phyloP scores from a whole-genome alignment of 306 rosid genomes.

The Spatholobus suberectus region DNA sequence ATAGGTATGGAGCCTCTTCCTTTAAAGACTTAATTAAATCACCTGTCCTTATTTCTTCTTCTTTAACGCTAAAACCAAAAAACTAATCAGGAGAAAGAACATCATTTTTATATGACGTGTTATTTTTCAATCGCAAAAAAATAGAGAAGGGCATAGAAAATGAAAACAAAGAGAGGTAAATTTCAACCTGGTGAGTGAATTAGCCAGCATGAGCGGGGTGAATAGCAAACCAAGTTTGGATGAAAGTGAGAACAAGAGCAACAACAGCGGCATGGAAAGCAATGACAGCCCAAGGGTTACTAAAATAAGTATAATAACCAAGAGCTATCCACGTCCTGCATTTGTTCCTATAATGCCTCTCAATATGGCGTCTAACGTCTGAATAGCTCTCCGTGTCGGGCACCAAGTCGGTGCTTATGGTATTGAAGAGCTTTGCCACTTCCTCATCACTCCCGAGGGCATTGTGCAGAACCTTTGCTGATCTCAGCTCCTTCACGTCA shows the following conservation, averaged over 20 bases:
- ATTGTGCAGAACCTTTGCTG: constrained; percentile 27
- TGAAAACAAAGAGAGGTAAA: no score
- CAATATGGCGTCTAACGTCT: rapidly evolving
- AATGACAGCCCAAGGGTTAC: constrained; percentile 38
- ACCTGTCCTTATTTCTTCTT: no score
- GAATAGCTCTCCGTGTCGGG: background rate
- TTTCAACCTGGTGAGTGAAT: background rate
- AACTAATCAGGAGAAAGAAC: no score
- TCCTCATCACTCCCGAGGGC: constrained; percentile 48
- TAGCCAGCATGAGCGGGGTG: background rate
- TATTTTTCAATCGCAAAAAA: no score
- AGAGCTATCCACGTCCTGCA: constrained; percentile 40
- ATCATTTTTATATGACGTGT: no score
- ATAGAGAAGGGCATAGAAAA: no score
- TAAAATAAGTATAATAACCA: constrained; percentile 31
- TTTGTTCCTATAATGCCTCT: background rate
- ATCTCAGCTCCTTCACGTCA: constrained; percentile 20
- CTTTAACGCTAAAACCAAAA: no score
- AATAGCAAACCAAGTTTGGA: constrained; percentile 19
- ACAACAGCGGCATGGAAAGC: constrained; percentile 19
- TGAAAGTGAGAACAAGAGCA: constrained; percentile 8
- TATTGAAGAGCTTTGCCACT: constrained; percentile 38
- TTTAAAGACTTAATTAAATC: no score
- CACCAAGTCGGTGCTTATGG: constrained; percentile 27
- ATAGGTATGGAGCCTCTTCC: background rate